These are phyloP conservation scores for Capsicum chinense DNA, from an alignment of 257 asterid species.

Conservation along the genomic window DNA sequence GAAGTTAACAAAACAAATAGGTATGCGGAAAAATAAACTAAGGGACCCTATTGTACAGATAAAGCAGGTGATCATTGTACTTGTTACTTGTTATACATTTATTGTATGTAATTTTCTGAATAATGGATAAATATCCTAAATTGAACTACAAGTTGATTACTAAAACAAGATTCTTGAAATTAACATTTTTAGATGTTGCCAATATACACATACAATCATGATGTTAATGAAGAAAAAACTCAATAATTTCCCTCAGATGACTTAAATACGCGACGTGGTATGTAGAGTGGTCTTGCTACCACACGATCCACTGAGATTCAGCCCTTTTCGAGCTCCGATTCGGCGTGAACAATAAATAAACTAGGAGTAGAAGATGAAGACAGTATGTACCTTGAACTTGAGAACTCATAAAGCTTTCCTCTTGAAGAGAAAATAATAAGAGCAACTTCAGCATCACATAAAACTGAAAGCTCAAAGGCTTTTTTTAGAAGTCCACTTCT, in stretches of 20 bases:
- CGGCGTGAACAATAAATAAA: neutral
- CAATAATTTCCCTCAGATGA: neutral
- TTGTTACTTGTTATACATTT: constrained; percentile 18
- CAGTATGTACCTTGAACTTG: constrained; percentile 54
- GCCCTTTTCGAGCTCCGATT: neutral
- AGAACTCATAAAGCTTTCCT: constrained; percentile 60
- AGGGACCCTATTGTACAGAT: neutral
- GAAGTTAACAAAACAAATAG: neutral
- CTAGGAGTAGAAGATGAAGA: neutral
- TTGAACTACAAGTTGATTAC: neutral
- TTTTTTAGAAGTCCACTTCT: constrained; percentile 69
- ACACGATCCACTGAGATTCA: neutral
- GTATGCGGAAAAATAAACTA: neutral
- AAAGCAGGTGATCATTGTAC: constrained; percentile 34
- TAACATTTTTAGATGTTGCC: neutral
- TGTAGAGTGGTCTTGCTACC: neutral
- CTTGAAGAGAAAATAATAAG: constrained; percentile 55
- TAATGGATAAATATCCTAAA: neutral
- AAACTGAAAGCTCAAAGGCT: constrained; percentile 70
- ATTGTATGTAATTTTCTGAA: constrained; percentile 9
- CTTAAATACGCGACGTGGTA: neutral
- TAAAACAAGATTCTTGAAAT: neutral
- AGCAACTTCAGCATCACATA: constrained; percentile 71
- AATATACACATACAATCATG: neutral
- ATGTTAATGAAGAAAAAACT: neutral